A percentile compares a stretch with the other conserved stretches of the same genome.
phyloP scores from a whole-genome alignment of 306 rosid genomes.

The Vigna angularis region DNA sequence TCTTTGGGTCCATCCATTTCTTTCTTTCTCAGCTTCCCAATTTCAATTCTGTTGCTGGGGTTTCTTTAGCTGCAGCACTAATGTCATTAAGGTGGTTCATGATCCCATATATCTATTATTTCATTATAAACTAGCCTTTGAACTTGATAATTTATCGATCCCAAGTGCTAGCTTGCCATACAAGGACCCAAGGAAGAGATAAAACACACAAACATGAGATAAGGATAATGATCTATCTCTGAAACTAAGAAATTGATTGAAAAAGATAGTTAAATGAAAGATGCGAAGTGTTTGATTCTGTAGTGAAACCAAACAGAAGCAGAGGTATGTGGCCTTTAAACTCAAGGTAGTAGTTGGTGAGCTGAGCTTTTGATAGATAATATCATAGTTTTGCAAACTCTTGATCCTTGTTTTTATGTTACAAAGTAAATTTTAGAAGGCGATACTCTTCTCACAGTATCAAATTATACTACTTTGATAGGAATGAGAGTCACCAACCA shows the following conservation, averaged over 20 bases:
- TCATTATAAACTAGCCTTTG: slow-evolving; percentile 24
- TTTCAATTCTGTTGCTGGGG: slow-evolving; percentile 89
- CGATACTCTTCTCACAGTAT: neutral
- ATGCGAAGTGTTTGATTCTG: slow-evolving; percentile 1
- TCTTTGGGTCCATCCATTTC: slow-evolving; percentile 84
- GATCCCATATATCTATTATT: neutral
- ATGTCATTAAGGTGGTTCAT: slow-evolving; percentile 80
- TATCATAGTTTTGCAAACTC: neutral
- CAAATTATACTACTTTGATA: neutral
- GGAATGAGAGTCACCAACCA: no score
- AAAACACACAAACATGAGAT: neutral
- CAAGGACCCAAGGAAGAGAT: slow-evolving; percentile 4
- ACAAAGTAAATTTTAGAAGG: neutral
- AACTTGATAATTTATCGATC: neutral
- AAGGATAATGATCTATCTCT: neutral
- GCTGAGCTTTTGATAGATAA: slow-evolving; percentile 7
- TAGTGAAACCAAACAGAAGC: neutral
- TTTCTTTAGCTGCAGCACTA: slow-evolving; percentile 89
- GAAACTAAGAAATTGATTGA: neutral
- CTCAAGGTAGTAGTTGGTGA: neutral
- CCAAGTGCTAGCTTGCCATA: slow-evolving; percentile 4
- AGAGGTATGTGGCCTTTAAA: neutral
- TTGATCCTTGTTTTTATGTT: neutral
- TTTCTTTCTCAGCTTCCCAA: slow-evolving; percentile 97
- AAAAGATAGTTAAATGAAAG: neutral